Percentiles rank a stretch among this genome's conserved stretches.
These are phyloP conservation scores for Tolypocladium nubicola DNA, from an alignment of 2,329 filamentous ascomycete species.

Conservation along the genomic window DNA sequence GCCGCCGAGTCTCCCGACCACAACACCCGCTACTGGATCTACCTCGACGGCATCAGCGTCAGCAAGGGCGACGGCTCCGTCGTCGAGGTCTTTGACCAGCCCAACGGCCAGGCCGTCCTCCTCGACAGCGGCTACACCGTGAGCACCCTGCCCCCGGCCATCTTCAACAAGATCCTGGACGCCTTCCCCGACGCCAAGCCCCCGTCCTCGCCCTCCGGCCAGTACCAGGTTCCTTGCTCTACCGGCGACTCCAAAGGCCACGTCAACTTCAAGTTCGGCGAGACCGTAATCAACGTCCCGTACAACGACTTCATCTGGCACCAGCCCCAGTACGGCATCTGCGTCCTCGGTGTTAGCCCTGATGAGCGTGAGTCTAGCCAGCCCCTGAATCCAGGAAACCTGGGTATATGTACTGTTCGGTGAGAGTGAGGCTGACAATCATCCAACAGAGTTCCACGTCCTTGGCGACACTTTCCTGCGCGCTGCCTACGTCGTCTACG, in stretches of 20 bases:
- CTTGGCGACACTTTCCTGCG: conserved; percentile 35
- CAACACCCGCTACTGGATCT: conserved; percentile 29
- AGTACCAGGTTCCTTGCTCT: conserved; percentile 37
- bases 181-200: conserved; percentile 21
- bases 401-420: neutral
- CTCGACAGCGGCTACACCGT: conserved; percentile 60
- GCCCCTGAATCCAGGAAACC: neutral
- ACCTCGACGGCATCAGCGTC: conserved; percentile 25
- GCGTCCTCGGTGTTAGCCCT: conserved; percentile 35
- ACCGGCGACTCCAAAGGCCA: conserved; percentile 23
- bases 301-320: conserved; percentile 36
- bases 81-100: conserved; percentile 31
- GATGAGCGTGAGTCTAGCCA: conserved; percentile 16
- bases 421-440: neutral
- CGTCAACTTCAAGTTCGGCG: conserved; percentile 38
- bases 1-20: conserved; percentile 22
- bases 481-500: conserved; percentile 32
- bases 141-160: conserved; percentile 50
- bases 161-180: conserved; percentile 34
- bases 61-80: conserved; percentile 23
- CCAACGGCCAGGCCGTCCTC: conserved; percentile 33
- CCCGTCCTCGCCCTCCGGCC: conserved; percentile 16
- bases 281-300: conserved; percentile 30
- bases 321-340: conserved; percentile 15
- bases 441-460: conserved; percentile 18